phyloP scores from a whole-genome alignment of 495 filamentous ascomycete genomes.

The Talaromyces nanjingensis region DNA sequence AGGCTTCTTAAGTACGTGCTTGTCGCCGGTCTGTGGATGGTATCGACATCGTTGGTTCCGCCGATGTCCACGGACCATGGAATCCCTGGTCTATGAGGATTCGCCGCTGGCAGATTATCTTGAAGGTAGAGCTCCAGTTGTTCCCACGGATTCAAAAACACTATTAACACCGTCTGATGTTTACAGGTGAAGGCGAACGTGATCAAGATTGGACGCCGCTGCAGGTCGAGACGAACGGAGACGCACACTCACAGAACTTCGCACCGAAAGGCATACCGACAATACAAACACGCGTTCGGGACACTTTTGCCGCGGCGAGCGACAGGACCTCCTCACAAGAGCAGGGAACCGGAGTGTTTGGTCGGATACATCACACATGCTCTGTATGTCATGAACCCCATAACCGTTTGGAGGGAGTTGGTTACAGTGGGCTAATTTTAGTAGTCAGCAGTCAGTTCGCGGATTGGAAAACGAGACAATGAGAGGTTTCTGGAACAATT shows the following conservation, averaged over 20 bases:
- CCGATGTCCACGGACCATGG: constrained; percentile 55
- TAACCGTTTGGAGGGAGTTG: background rate
- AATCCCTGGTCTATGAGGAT: constrained; percentile 83
- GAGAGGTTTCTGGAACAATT: constrained; percentile 89
- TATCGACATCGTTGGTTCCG: background rate
- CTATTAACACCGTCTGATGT: constrained; percentile 3
- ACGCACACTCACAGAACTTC: constrained; percentile 46
- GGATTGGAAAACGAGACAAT: constrained; percentile 75
- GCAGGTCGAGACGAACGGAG: constrained; percentile 33
- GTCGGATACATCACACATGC: constrained; percentile 49
- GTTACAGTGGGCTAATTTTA: constrained; percentile 6
- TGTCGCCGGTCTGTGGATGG: background rate
- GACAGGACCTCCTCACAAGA: constrained; percentile 19
- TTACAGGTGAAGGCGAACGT: constrained; percentile 41
- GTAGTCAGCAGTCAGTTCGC: constrained; percentile 55
- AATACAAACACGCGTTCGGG: constrained; percentile 59
- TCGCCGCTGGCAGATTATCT: constrained; percentile 90
- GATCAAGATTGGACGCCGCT: constrained; percentile 36
- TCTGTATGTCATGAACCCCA: constrained; percentile 39
- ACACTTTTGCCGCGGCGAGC: constrained; percentile 53
- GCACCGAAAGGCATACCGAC: constrained; percentile 67
- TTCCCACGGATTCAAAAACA: constrained; percentile 2
- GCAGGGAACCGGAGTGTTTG: constrained; percentile 17
- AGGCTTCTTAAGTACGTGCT: background rate
- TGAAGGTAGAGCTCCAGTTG: constrained; percentile 47